These are phyloP conservation scores for Myotisia sp. DNA, from an alignment of 2,329 filamentous ascomycete genomes.

Conservation along the genomic window DNA sequence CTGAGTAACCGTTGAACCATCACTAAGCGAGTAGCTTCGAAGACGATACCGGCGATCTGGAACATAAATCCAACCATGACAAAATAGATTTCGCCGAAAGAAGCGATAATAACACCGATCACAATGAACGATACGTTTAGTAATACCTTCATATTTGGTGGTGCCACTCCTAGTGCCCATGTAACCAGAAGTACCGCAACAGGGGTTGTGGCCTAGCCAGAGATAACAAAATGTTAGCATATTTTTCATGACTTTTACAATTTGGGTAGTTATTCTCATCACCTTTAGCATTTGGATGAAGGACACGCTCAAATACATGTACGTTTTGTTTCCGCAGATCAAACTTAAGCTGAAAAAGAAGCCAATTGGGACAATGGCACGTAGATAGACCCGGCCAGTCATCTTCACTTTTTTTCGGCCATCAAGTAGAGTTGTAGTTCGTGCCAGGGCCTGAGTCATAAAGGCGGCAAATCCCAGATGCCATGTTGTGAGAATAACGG, in stretches of 20 bases:
- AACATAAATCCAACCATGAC: constrained; percentile 48
- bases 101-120: constrained; percentile 84
- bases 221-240: constrained; percentile 6
- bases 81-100: constrained; percentile 90
- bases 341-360: constrained; percentile 90
- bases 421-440: constrained; percentile 79
- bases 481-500: constrained; percentile 75
- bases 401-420: constrained; percentile 94
- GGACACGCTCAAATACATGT: constrained; percentile 85
- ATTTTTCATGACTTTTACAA: background rate
- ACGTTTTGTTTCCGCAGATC: constrained; percentile 92
- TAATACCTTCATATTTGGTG: constrained; percentile 73
- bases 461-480: constrained; percentile 84
- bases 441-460: constrained; percentile 86
- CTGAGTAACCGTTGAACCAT: constrained; percentile 76
- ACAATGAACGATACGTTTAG: constrained; percentile 92
- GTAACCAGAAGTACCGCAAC: constrained; percentile 82
- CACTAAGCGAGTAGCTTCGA: constrained; percentile 67
- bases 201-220: constrained; percentile 67
- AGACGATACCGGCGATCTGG: constrained; percentile 61
- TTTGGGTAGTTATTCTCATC: constrained; percentile 13
- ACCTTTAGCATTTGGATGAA: constrained; percentile 99
- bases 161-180: constrained; percentile 72
- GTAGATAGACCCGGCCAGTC: constrained; percentile 83
- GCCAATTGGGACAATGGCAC: constrained; percentile 87